Evolutionary conservation across 208 protist genomes (phyloP), one percentile per base, ranked within the genome.

Genomic region (Trypanosoma boissoni): DNA sequence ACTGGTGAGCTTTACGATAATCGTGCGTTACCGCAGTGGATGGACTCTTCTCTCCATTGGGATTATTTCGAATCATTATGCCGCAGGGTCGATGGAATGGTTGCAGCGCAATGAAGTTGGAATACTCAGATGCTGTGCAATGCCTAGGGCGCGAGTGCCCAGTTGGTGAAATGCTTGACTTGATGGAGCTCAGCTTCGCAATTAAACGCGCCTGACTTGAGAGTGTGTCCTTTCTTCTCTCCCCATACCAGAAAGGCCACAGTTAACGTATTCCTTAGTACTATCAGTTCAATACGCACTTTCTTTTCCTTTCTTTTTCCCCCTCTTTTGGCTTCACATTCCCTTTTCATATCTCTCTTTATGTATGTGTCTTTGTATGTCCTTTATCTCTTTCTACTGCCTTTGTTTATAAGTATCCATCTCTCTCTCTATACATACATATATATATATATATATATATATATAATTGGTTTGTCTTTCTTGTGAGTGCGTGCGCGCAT

Each of bases 21-120:
- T 39, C 0, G 45, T 86, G 54, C 83, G 75, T 48, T 82, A 80
- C 68, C 51, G 68, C 54, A 68, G 53, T 28, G 66, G 65, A 8
- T 20, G 36, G n/a, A 74, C 71, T 20, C 46, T 84, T 6, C 76
- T 76, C 1, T 74, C 67, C 16, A 60, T 83, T 7, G 72, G 64
- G 10, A 64, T 78, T 9, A 73, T 68, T 45, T 65, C 70, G n/a
- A 75, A 46, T 48, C 72, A 79, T 53, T 78, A 73, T n/a, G n/a
- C n/a, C 63, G 8, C 63, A 14, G 37, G 28, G 18, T n/a, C 48
- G 21, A 10, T 64, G 42, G 60, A 24, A 3, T 48, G 57, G 0
- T 23, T 55, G 27, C 27, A 79, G 42, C 68, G 62, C 8, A n/a
- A 9, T n/a, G 21, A 76, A 78, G 52, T 31, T 83, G 57, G 45